These are phyloP conservation scores for Vinca major DNA, from an alignment of 305 asterid genomes.

Conservation along the genomic window DNA sequence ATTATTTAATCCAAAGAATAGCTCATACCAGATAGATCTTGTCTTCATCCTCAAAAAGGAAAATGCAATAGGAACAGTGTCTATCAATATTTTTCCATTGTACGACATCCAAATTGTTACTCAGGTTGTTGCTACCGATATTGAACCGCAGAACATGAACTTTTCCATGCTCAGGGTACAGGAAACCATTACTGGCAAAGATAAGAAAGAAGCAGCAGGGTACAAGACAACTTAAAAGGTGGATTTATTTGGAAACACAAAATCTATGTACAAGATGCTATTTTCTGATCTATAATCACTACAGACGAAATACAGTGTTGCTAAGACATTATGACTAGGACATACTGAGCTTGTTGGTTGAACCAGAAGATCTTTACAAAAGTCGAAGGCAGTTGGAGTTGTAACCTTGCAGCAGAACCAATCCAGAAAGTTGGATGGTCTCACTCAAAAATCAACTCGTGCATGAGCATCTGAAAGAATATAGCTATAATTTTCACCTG, in stretches of 20 bases:
- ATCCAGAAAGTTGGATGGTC: conserved; percentile 29
- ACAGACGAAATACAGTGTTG: conserved; percentile 44
- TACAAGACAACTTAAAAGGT: conserved; percentile 20
- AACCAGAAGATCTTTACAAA: conserved; percentile 68
- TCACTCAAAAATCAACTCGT: conserved; percentile 41
- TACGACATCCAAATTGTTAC: conserved; percentile 4
- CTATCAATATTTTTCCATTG: neutral
- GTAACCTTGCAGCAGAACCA: conserved; percentile 39
- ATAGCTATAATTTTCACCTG: conserved; percentile 30
- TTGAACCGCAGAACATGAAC: neutral
- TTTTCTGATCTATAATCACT: conserved; percentile 57
- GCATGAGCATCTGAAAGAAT: conserved; percentile 47
- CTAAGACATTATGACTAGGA: conserved; percentile 48
- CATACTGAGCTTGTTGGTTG: conserved; percentile 35
- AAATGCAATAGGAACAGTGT: neutral
- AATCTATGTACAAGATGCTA: conserved; percentile 65
- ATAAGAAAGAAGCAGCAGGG: neutral
- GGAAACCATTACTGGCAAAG: neutral
- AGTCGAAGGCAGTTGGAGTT: conserved; percentile 50
- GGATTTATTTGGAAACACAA: conserved; percentile 51
- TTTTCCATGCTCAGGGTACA: neutral
- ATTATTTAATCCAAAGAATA: conserved; percentile 1
- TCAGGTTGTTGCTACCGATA: neutral
- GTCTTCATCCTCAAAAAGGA: conserved; percentile 3
- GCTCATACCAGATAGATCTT: neutral